Base-by-base conservation (phyloP, 2,329 filamentous ascomycete species). In the Botrytis paeoniae region DNA sequence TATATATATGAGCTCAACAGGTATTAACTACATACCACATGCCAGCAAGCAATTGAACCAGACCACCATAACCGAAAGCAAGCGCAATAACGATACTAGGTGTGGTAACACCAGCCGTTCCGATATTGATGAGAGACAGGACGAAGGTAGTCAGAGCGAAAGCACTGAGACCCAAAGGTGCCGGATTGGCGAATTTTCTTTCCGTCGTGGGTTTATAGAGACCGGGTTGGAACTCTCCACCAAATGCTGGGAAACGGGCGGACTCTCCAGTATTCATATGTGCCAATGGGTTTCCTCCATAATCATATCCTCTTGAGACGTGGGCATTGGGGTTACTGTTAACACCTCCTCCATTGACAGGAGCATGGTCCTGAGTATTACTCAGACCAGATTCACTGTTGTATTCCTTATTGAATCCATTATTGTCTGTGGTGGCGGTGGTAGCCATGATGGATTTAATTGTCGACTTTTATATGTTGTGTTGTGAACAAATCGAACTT, bases 11-110 rank as follows among this genome's bases (percentile, higher is more conserved):
- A 32, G 18, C 18, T 41, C 43, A 12, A 16, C 35, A 16, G 35
- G 16, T 39, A 14, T 29, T 3, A 9, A 62, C 14, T 48, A 70
- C 64, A 39, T 70, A 73, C 71, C 89, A 90, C 89, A 92, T 91
- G 78, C 90, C 90, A 64, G 89, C 89, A 69, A 91, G 82, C 79
- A 92, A 83, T 80, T 92, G 90, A n/a, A 91, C 86, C 12, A 91
- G 83, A 73, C 90, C 90, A 80, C 90, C 90, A 80, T 92, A 91
- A 70, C 84, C 89, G 77, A 87, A 88, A 12, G 88, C 88, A 32
- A 86, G 80, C 25, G 84, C 85, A 61, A 90, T 82, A 57, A 90
- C 86, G 48, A 90, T 84, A 77, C 85, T 88, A 3, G 87, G 86
- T 37, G 78, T 77, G 0, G 79, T 78, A 45, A 89, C 80, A 70